Percentiles rank a stretch among this genome's conserved stretches.
Conservation (phyloP, 164 flowering plant genomes). For the Paratinospora sagittata region DNA sequence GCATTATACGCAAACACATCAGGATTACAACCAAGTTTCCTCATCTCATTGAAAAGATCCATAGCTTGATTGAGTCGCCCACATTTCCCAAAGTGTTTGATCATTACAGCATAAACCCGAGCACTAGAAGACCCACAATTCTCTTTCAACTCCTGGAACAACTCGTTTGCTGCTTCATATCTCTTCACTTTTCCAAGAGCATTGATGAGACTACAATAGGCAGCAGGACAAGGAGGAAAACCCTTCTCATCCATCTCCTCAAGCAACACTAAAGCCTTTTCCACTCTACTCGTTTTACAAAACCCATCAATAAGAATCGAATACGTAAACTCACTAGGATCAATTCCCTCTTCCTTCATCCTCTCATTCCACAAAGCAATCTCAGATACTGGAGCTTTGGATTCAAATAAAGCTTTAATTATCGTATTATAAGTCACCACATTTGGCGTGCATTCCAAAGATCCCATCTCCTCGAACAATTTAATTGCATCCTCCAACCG, state of each 20-base stretch:
- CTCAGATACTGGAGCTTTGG: conserved; percentile 59
- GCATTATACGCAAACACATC: conserved; percentile 90
- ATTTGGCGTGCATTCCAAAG: conserved; percentile 55
- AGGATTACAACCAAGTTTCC: conserved; percentile 63
- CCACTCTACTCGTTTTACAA: conserved; percentile 79
- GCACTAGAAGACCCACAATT: conserved; percentile 77
- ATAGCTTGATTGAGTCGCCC: conserved; percentile 71
- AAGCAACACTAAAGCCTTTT: conserved; percentile 75
- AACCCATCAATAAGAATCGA: conserved; percentile 94
- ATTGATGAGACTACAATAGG: conserved; percentile 88
- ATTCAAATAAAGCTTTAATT: conserved; percentile 60
- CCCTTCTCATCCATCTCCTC: conserved; percentile 99
- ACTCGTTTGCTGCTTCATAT: conserved; percentile 86
- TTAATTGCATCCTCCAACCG: conserved; percentile 59
- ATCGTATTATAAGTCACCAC: conserved; percentile 83
- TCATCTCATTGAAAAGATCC: conserved; percentile 88
- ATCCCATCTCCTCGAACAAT: conserved; percentile 58
- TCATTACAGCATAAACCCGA: conserved; percentile 93
- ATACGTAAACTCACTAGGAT: conserved; percentile 72
- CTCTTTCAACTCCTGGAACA: conserved; percentile 85
- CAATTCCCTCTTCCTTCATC: conserved; percentile 69
- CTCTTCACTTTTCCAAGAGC: conserved; percentile 77
- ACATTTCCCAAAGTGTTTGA: conserved; percentile 84
- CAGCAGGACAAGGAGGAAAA: conserved; percentile 89
- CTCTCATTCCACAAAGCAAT: conserved; percentile 63